Base-by-base conservation (phyloP, 129 eudicot species). In the Arctium lappa region DNA sequence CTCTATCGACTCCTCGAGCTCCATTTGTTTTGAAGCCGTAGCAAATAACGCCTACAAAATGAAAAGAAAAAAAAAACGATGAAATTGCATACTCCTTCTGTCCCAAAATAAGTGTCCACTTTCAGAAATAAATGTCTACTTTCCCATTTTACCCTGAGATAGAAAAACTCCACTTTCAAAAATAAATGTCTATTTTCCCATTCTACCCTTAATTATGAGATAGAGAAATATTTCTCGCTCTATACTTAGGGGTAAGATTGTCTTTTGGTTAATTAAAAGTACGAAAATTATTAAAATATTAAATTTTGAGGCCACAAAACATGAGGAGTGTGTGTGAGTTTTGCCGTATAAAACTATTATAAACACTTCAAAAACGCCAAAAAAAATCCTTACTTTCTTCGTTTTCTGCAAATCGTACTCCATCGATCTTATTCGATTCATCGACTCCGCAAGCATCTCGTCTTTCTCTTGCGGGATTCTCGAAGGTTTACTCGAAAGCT, bases 401-500 rank as follows among this genome's bases (percentile, higher is more conserved):
- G 99, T 95, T 89, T 93, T 95, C 85, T 91, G 99, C 92, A 95
- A 82, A 84, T 95, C 99, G 81, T 92, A 85, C 91, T 95, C 99
- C 62, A 95, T 95, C 73, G 88, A 91, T 79, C 90, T 87, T 79
- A 95, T 95, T 56, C 99, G 97, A 74, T 87, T 89, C 90, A 93
- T 38, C 0, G 99, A 95, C 39, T 95, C 97, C 37, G 74, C 88
- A 39, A 95, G 90, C 65, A 93, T 91, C 38, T 86, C 97, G 37
- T 95, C 99, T 80, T 95, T 93, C 33, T 95, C 99, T 76, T 84
- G 92, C 65, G 99, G 99, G 72, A 95, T 93, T 79, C 76, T 93
- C 18, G 92, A 73, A 46, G 99, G 97, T 83, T 90, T 95, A 78
- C 86, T 90, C 31, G 90, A 70, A 72, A 95, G 91, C 36, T 93